Conservation (phyloP, 495 filamentous ascomycete species). For the Neurospora cerealis region DNA sequence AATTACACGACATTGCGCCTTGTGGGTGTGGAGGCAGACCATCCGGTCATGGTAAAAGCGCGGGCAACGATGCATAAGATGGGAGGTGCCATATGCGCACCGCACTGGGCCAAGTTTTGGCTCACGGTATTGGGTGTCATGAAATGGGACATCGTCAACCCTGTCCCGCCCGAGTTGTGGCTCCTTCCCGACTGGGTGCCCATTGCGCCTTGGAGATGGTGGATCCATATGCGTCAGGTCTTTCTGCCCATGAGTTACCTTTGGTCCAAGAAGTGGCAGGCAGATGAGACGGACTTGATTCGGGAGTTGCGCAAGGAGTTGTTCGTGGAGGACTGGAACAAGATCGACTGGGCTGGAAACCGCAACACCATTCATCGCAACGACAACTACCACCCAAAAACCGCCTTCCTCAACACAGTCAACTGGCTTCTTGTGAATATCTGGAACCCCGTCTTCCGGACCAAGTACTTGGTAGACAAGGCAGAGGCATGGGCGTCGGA, state of each 20-base stretch:
- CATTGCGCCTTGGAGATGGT: slow-evolving; percentile 93
- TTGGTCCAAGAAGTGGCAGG: slow-evolving; percentile 67
- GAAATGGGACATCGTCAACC: slow-evolving; percentile 89
- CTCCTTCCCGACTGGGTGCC: slow-evolving; percentile 93
- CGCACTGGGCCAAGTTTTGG: slow-evolving; percentile 96
- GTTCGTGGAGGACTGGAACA: slow-evolving; percentile 68
- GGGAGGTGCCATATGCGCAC: slow-evolving; percentile 73
- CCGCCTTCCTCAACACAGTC: slow-evolving; percentile 62
- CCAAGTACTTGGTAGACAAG: slow-evolving; percentile 42
- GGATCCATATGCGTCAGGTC: slow-evolving; percentile 93
- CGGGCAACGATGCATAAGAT: slow-evolving; percentile 72
- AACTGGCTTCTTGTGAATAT: slow-evolving; percentile 71
- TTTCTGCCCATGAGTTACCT: slow-evolving; percentile 88
- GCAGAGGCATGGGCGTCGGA: slow-evolving; percentile 64
- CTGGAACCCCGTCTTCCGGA: slow-evolving; percentile 64
- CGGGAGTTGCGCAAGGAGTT: slow-evolving; percentile 70
- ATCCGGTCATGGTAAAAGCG: slow-evolving; percentile 79
- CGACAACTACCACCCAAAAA: slow-evolving; percentile 93
- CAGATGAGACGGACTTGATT: slow-evolving; percentile 61
- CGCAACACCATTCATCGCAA: slow-evolving; percentile 69
- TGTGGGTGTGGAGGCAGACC: slow-evolving; percentile 80
- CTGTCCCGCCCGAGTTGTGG: slow-evolving; percentile 89
- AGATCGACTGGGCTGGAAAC: slow-evolving; percentile 64
- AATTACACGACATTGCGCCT: slow-evolving; percentile 83
- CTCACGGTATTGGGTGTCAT: slow-evolving; percentile 72